phyloP scores from a whole-genome alignment of 78 protist species.

The Dictyostelium intermedium region DNA sequence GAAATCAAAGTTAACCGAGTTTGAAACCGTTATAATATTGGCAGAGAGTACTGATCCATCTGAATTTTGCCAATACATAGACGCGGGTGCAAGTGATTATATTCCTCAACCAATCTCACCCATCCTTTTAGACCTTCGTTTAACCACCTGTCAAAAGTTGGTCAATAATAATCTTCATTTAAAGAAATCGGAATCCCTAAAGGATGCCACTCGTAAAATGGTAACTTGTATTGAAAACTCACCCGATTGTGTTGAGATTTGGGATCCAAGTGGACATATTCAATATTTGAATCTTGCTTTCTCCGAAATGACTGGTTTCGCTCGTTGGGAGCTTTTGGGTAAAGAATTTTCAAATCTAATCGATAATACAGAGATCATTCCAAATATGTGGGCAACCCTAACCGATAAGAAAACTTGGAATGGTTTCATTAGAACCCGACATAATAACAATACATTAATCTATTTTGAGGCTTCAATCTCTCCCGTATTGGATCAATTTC shows the following conservation, averaged over 20 bases:
- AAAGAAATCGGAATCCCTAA: background rate
- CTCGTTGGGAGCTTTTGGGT: constrained; percentile 52
- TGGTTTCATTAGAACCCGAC: constrained; percentile 32
- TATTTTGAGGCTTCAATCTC: constrained; percentile 35
- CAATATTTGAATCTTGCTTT: constrained; percentile 37
- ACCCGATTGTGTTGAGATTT: constrained; percentile 48
- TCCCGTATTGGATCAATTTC: constrained; percentile 31
- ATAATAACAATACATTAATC: background rate
- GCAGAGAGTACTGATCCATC: constrained; percentile 10
- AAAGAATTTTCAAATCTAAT: constrained; percentile 33
- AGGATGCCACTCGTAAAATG: constrained; percentile 31
- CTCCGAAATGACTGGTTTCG: constrained; percentile 13
- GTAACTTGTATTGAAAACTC: constrained; percentile 40
- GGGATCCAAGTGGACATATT: constrained; percentile 62
- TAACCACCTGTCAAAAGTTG: constrained; percentile 27
- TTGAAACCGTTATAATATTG: background rate
- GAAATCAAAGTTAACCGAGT: background rate
- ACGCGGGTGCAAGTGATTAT: constrained; percentile 59
- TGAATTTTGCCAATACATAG: constrained; percentile 24
- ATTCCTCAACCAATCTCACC: constrained; percentile 48
- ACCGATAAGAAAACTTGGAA: constrained; percentile 44
- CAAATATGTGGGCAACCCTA: constrained; percentile 56
- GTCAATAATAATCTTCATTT: constrained; percentile 1
- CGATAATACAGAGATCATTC: constrained; percentile 39
- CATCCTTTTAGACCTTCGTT: constrained; percentile 10